Evolutionary conservation across 2,329 filamentous ascomycete genomes (phyloP).

Genomic region (Sordariomycetes sp.): DNA sequence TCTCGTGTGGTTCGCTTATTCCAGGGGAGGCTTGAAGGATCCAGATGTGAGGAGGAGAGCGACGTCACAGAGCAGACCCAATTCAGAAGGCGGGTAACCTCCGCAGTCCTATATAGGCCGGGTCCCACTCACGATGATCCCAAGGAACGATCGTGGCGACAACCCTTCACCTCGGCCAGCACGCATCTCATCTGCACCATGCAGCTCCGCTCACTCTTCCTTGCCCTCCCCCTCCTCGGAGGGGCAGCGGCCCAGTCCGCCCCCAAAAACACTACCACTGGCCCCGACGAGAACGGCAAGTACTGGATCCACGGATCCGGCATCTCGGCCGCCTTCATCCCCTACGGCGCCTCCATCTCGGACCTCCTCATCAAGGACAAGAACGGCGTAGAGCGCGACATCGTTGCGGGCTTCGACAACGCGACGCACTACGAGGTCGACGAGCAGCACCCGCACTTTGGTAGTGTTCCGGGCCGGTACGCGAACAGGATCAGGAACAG

Average conservation of each 20-base stretch:
- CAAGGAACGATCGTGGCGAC: neutral
- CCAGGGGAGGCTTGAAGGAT: neutral
- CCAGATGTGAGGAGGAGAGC: neutral
- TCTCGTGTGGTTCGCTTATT: neutral
- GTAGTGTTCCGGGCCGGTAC: constrained; percentile 61
- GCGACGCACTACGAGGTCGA: constrained; percentile 56
- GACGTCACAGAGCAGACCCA: neutral
- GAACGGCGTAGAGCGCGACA: constrained; percentile 53
- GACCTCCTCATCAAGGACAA: constrained; percentile 60
- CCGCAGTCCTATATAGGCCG: neutral
- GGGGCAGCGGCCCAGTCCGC: constrained; percentile 5
- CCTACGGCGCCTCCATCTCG: constrained; percentile 61
- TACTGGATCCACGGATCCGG: constrained; percentile 58
- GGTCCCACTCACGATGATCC: neutral
- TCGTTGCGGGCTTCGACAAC: constrained; percentile 66
- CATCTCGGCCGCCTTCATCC: constrained; percentile 56
- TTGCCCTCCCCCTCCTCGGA: neutral
- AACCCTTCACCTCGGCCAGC: neutral
- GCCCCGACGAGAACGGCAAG: constrained; percentile 44
- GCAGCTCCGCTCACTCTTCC: neutral
- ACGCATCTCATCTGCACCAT: neutral
- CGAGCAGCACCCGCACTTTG: constrained; percentile 55
- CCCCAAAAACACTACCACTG: neutral
- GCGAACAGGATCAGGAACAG: constrained; percentile 73
- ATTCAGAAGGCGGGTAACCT: neutral